These are phyloP conservation scores for Leishmania turanica DNA, from an alignment of 208 protist genomes.

Conservation along the genomic window DNA sequence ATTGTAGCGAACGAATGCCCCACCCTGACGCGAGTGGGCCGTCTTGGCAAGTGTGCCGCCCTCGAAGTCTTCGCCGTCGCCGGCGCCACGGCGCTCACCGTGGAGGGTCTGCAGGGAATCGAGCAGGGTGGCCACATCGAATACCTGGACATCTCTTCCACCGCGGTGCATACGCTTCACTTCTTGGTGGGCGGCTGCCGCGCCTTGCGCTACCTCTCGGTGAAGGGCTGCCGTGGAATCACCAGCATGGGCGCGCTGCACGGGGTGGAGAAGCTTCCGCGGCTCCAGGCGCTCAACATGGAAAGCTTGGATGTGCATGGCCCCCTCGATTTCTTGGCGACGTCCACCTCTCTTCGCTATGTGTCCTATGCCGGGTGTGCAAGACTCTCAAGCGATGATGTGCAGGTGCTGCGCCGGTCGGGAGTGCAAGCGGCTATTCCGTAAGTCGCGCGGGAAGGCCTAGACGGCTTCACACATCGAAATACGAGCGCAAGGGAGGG, in stretches of 20 bases:
- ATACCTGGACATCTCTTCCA: slow-evolving; percentile 52
- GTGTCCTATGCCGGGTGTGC: slow-evolving; percentile 30
- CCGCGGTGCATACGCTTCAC: slow-evolving; percentile 32
- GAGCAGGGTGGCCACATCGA: slow-evolving; percentile 35
- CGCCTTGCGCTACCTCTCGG: slow-evolving; percentile 34
- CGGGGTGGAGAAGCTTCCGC: slow-evolving; percentile 45
- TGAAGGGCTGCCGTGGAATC: slow-evolving; percentile 35
- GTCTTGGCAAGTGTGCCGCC: slow-evolving; percentile 32
- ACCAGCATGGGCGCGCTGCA: slow-evolving; percentile 24
- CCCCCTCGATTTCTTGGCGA: slow-evolving; percentile 21
- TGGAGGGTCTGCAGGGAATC: slow-evolving; percentile 36
- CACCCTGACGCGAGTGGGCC: slow-evolving; percentile 26
- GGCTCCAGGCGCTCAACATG: slow-evolving; percentile 39
- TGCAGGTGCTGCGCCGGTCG: slow-evolving; percentile 9
- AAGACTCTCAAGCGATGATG: slow-evolving; percentile 13
- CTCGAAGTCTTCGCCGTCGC: slow-evolving; percentile 47
- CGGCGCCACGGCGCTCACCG: slow-evolving; percentile 30
- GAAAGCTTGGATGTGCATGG: slow-evolving; percentile 27
- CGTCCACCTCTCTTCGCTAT: slow-evolving; percentile 27
- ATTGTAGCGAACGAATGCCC: slow-evolving; percentile 45
- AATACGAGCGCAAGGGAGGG: not conserved
- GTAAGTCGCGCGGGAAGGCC: not conserved
- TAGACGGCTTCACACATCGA: not conserved
- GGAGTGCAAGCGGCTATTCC: not conserved
- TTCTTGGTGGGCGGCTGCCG: slow-evolving; percentile 38